Evolutionary conservation across 352 stramenopile species (phyloP), one percentile per base, ranked within the genome.

Genomic region (Phytophthora colocasiae): DNA sequence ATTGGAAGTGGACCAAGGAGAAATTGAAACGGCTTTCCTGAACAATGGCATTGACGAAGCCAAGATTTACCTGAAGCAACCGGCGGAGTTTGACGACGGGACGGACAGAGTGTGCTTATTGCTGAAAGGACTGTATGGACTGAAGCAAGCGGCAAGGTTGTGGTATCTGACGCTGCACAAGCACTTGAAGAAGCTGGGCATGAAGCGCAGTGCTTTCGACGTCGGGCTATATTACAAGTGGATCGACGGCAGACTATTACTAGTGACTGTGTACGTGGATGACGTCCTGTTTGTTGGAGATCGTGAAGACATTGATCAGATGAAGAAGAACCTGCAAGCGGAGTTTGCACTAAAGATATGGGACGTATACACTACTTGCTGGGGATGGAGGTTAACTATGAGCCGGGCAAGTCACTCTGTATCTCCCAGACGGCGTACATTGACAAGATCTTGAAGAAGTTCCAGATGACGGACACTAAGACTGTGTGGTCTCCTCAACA

Each of bases 241-340:
- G 10, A 26, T 55, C n/a, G 34, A 55, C n/a, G 43, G 36, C 1
- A 7, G 31, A 19, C 38, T 63, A 24, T 14, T 55, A 3, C 29
- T 63, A 4, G 22, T 63, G 12, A 40, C 44, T 29, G 55, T 63
- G 0, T 63, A 63, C 19, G 44, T 54, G 2, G 32, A 55, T 26
- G 44, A 55, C 19, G 54, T 63, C 10, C 24, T 63, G 32, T 19
- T 63, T 22, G 14, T 55, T 10, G 55, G 55, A 15, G 49, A 17
- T 15, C 4, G 44, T 2, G 26, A 24, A 9, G 44, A 63, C 15
- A 54, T 63, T 36, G 31, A 55, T 11, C 14, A 15, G 6, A n/a
- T 54, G 15, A 29, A 55, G 8, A n/a, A 14, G 1, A 31, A 19
- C 4, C 24, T 63, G 19, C 15, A 32, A 3, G 0, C 9, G 3